Conservation (phyloP, 805 yeast species). For the Zygosaccharomyces bailii region DNA sequence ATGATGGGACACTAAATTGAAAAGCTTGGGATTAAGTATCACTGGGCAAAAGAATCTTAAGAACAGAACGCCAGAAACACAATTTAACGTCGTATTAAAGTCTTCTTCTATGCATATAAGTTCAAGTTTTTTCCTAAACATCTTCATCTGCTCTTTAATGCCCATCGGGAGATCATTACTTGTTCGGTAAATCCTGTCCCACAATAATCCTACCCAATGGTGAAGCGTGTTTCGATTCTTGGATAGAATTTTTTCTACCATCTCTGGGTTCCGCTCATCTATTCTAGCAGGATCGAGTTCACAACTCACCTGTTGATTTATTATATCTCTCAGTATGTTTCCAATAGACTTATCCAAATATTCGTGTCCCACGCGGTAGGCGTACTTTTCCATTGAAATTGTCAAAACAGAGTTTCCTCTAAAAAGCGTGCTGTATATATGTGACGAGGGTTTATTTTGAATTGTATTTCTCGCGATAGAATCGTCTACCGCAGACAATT, state of each 20-base stretch:
- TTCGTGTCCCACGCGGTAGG: constrained; percentile 73
- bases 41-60: constrained; percentile 89
- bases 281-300: constrained; percentile 78
- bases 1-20: constrained; percentile 65
- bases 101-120: constrained; percentile 48
- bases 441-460: constrained; percentile 25
- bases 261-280: constrained; percentile 36
- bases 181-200: constrained; percentile 63
- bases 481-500: constrained; percentile 43
- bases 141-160: constrained; percentile 60
- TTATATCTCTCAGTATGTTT: constrained; percentile 54
- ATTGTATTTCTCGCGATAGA: constrained; percentile 22
- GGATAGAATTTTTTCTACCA: constrained; percentile 41
- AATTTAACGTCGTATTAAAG: constrained; percentile 52
- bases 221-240: constrained; percentile 49
- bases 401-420: constrained; percentile 84
- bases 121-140: constrained; percentile 62
- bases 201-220: constrained; percentile 52
- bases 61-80: constrained; percentile 80
- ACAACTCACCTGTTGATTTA: constrained; percentile 51
- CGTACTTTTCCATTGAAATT: constrained; percentile 73
- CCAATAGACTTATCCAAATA: constrained; percentile 73
- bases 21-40: constrained; percentile 81
- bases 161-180: constrained; percentile 71
- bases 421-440: constrained; percentile 60